Base-by-base conservation (phyloP, 1,284 basidiomycete species). In the Ustilago shanxiensis region DNA sequence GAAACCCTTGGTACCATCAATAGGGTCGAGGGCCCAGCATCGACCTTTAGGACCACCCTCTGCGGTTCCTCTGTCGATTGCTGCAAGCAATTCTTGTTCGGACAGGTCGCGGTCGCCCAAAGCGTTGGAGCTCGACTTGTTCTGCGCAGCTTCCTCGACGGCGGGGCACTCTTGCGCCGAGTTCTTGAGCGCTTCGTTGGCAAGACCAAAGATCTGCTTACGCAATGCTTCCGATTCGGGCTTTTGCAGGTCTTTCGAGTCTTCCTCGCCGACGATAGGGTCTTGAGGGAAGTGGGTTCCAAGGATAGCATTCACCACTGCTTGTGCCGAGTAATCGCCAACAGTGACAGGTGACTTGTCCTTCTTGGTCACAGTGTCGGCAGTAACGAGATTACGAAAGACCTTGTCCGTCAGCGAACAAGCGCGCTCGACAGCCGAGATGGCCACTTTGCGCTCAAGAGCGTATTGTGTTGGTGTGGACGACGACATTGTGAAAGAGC, bases 301-400 rank as follows among this genome's bases (percentile, higher is more conserved):
- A 2, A 85, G 68, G 16, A 85, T 72, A 20, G 76, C 69, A 67
- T 85, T 85, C 29, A 85, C 77, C 3, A 83, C 79, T 3, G 83
- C 84, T 54, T 85, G 84, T 2, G 83, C 83, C 28, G 82, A 81
- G 61, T 80, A 85, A 68, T 85, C 84, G 18, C 84, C 84, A n/a
- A 85, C 93, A 14, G 96, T 99, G 3, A 99, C 96, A 3, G 96
- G 96, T 37, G 93, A 95, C 87, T 95, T 95, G 89, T 99, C 97
- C 60, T 90, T 91, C 86, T 99, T 99, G 51, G 91, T 92, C 52
- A 97, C 88, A 0, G 93, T 94, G 86, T 98, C 95, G 80, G 91
- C 90, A 3, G 79, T 92, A 75, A 95, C 92, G 62, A 98, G 90
- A 63, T 91, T 92, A 83, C 93, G 91, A 88, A 98, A 98, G 16